phyloP scores from a whole-genome alignment of 768 basidiomycete species.

The Saitozyma sp. region DNA sequence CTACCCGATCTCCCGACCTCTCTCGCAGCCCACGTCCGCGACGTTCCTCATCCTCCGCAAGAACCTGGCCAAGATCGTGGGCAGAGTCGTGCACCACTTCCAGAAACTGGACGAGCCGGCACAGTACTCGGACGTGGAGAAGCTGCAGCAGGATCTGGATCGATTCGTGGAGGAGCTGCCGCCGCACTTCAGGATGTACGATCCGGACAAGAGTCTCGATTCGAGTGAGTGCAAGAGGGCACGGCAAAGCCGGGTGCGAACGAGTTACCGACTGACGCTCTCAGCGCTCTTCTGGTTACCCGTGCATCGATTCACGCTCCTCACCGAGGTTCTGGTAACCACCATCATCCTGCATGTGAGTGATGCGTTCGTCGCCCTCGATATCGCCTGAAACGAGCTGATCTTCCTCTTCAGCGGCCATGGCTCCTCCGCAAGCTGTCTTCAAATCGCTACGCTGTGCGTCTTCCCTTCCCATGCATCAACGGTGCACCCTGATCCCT shows the following conservation, averaged over 20 bases:
- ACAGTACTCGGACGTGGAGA: conserved; percentile 79
- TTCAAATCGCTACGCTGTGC: conserved; percentile 84
- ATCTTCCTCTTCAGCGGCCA: conserved; percentile 62
- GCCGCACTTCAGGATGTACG: conserved; percentile 54
- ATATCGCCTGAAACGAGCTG: background rate
- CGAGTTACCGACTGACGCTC: conserved; percentile 56
- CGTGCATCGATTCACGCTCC: conserved; percentile 43
- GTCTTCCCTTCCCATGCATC: conserved; percentile 61
- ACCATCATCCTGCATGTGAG: conserved; percentile 47
- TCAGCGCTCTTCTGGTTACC: conserved; percentile 40
- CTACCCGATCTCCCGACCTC: conserved; percentile 33
- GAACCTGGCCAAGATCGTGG: conserved; percentile 77
- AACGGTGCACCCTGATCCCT: conserved; percentile 58
- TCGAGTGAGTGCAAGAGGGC: conserved; percentile 56
- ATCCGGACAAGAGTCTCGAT: conserved; percentile 46
- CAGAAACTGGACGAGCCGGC: conserved; percentile 79
- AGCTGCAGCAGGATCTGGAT: conserved; percentile 79
- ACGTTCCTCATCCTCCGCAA: conserved; percentile 88
- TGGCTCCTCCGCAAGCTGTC: conserved; percentile 79
- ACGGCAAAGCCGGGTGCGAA: conserved; percentile 61
- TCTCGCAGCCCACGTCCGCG: conserved; percentile 72
- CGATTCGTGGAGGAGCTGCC: conserved; percentile 75
- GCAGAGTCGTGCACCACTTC: conserved; percentile 87
- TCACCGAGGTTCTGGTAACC: conserved; percentile 48
- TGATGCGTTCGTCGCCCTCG: background rate